Conservation (phyloP, 164 flowering plant genomes). For the Tetrastigma voinierianum region DNA sequence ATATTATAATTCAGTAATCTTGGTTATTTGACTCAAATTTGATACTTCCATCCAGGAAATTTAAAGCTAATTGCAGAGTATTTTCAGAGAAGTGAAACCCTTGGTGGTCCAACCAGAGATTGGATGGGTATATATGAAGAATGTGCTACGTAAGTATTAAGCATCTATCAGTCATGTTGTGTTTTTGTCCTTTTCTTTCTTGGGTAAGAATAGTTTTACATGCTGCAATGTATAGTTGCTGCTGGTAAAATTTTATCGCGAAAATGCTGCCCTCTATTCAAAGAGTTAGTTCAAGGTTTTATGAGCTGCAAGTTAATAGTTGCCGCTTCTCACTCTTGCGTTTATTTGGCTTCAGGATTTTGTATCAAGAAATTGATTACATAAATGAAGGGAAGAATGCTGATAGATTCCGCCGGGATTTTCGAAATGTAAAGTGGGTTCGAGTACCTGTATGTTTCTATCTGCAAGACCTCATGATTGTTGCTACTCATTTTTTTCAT, state of each 20-base stretch:
- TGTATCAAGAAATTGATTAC: slow-evolving; percentile 96
- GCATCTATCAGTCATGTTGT: not conserved
- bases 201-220: no score
- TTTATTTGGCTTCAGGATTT: slow-evolving; percentile 57
- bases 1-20: not conserved
- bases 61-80: slow-evolving; percentile 89
- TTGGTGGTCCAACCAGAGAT: slow-evolving; percentile 87
- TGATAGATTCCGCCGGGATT: slow-evolving; percentile 91
- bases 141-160: slow-evolving; percentile 77
- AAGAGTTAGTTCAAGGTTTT: no score
- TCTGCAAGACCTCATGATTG: slow-evolving; percentile 13
- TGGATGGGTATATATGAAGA: slow-evolving; percentile 96
- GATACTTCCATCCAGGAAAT: slow-evolving; percentile 52
- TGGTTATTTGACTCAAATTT: not conserved
- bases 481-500: not conserved
- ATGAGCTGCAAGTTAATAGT: not conserved
- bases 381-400: slow-evolving; percentile 98
- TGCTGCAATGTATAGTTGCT: no score
- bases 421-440: slow-evolving; percentile 95
- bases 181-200: no score
- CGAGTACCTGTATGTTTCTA: slow-evolving; percentile 92
- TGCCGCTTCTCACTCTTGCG: not conserved
- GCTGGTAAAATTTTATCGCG: no score
- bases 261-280: no score
- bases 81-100: slow-evolving; percentile 82